Conservation (phyloP, 2,329 filamentous ascomycete genomes). For the Cladosporium sp. region DNA sequence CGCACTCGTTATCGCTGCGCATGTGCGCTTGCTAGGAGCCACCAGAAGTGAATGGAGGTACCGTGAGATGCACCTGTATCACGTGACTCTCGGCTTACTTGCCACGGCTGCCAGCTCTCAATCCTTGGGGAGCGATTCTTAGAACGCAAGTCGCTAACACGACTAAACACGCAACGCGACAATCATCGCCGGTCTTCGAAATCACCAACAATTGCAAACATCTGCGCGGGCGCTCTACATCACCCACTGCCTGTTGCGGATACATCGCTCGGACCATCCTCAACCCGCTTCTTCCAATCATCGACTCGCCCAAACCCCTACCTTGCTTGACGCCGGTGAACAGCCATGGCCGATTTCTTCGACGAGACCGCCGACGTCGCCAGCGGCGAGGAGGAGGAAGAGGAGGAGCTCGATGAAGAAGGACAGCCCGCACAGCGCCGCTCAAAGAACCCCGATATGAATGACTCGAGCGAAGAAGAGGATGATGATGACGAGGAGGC, state of each 20-base stretch:
- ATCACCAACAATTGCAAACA: not conserved
- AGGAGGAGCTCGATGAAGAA: constrained; percentile 79
- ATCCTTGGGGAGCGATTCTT: not conserved
- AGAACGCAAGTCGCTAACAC: not conserved
- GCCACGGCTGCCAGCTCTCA: not conserved
- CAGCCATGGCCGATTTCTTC: constrained; percentile 41
- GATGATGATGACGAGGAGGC: constrained; percentile 83
- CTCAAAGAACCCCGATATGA: constrained; percentile 48
- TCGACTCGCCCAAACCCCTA: not conserved
- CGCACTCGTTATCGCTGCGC: too few species aligned
- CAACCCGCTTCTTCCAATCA: not conserved
- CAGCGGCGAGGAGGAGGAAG: constrained; percentile 68
- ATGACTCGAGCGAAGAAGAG: constrained; percentile 89
- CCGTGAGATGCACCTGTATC: too few species aligned
- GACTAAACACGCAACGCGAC: not conserved
- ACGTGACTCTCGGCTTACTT: not conserved
- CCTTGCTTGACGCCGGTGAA: not conserved
- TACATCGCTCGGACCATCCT: not conserved
- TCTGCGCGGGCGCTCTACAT: constrained; percentile 2
- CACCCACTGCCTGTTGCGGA: not conserved
- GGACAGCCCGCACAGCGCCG: constrained; percentile 6
- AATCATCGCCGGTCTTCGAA: too few species aligned
- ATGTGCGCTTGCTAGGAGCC: too few species aligned
- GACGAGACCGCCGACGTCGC: constrained; percentile 82
- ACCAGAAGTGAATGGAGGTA: too few species aligned